These are phyloP conservation scores for Magnolia sinica DNA, from an alignment of 164 flowering plant genomes.

Conservation along the genomic window DNA sequence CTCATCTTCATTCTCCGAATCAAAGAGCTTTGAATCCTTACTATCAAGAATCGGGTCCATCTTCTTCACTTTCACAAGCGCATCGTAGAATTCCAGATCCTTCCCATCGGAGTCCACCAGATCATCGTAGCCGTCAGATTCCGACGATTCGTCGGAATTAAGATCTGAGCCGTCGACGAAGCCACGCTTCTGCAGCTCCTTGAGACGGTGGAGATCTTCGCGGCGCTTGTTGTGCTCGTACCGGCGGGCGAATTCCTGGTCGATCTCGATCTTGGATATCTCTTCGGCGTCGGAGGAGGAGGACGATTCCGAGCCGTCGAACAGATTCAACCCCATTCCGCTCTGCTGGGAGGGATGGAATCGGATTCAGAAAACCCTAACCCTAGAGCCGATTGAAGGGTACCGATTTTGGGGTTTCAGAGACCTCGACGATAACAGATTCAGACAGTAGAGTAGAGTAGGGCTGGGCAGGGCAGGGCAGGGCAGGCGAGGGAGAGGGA, in stretches of 20 bases:
- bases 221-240: conserved; percentile 78
- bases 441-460: no score
- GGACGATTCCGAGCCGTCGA: conserved; percentile 36
- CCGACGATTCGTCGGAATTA: conserved; percentile 23
- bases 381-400: no score
- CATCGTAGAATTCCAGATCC: conserved; percentile 48
- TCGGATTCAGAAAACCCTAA: no score
- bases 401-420: not conserved
- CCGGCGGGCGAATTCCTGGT: conserved; percentile 53
- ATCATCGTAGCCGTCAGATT: conserved; percentile 18
- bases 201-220: conserved; percentile 61
- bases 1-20: conserved; percentile 32
- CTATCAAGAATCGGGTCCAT: conserved; percentile 55
- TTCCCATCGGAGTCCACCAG: conserved; percentile 10
- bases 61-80: conserved; percentile 51
- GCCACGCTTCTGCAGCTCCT: conserved; percentile 67
- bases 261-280: conserved; percentile 50
- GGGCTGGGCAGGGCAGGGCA: no score
- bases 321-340: conserved; percentile 37
- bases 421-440: no score
- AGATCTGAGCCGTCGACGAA: conserved; percentile 25
- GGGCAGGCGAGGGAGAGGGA: no score
- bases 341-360: no score
- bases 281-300: conserved; percentile 32
- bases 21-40: conserved; percentile 52